phyloP scores from a whole-genome alignment of 1,284 basidiomycete species.

The Meira nashicola region DNA sequence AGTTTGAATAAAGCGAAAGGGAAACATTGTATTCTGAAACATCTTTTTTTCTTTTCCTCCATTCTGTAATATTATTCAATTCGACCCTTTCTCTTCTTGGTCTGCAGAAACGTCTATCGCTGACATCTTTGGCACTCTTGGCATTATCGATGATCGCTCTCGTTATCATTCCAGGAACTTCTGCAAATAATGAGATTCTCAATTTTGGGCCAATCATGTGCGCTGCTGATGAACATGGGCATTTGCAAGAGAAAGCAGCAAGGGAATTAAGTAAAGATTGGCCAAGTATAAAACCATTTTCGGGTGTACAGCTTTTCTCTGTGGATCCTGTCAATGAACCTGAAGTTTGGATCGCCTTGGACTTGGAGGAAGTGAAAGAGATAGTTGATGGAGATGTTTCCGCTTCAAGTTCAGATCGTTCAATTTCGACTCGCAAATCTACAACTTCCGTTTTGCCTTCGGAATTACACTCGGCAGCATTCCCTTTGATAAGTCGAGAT shows the following conservation, averaged over 20 bases:
- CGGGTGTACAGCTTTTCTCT: too few relatives aligned
- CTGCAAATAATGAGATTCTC: slow-evolving; percentile 31
- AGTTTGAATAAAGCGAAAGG: slow-evolving; percentile 19
- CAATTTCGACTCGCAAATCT: too few relatives aligned
- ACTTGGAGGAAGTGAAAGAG: not conserved
- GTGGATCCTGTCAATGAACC: not conserved
- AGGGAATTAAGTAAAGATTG: slow-evolving; percentile 25
- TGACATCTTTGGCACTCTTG: not conserved
- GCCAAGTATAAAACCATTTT: slow-evolving; percentile 3
- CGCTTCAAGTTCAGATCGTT: too few relatives aligned
- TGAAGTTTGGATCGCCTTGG: not conserved
- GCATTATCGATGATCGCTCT: slow-evolving; percentile 12
- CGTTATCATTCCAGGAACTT: slow-evolving; percentile 3
- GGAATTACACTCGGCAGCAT: too few relatives aligned
- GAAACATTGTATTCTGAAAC: not conserved
- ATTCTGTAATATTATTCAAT: not conserved
- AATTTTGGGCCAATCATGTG: slow-evolving; percentile 34
- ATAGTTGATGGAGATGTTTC: not conserved
- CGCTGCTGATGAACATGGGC: slow-evolving; percentile 31
- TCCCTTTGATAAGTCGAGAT: too few relatives aligned
- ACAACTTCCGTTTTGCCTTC: too few relatives aligned
- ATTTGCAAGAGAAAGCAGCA: slow-evolving; percentile 31
- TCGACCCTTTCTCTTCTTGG: slow-evolving; percentile 21
- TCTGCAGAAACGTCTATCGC: not conserved
- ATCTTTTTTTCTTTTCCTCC: not conserved